Conservation (phyloP, 306 rosid species). For the Neltuma alba region DNA sequence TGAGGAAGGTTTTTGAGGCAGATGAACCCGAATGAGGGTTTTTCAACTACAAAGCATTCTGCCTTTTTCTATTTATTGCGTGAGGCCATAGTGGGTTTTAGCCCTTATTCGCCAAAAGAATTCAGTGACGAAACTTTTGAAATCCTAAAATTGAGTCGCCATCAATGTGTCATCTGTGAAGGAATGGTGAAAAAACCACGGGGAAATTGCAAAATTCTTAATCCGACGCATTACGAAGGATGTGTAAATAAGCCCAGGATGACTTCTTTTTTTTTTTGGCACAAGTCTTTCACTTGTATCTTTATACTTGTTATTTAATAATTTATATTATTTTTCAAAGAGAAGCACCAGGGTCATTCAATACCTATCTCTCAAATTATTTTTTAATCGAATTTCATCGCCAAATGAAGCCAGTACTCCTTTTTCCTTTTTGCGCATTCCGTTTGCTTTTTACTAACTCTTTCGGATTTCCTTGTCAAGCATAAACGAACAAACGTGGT, state of each 20-base stretch:
- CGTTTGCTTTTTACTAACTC: not conserved
- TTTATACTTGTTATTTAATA: not conserved
- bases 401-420: not conserved
- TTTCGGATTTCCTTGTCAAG: not conserved
- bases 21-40: constrained; percentile 55
- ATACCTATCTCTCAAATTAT: not conserved
- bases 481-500: not conserved
- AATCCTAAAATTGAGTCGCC: not conserved
- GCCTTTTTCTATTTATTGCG: too few relatives aligned
- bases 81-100: not conserved
- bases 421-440: not conserved
- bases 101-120: not conserved
- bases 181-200: not conserved
- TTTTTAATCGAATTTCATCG: not conserved
- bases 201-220: not conserved
- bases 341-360: not conserved
- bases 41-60: not conserved
- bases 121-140: not conserved
- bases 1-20: constrained; percentile 75
- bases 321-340: not conserved
- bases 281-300: not conserved
- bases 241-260: not conserved
- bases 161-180: not conserved
- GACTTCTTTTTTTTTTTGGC: not conserved
- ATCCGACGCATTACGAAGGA: not conserved